Evolutionary conservation across 2,329 filamentous ascomycete species (phyloP).

Genomic region (Cercospora beticola): DNA sequence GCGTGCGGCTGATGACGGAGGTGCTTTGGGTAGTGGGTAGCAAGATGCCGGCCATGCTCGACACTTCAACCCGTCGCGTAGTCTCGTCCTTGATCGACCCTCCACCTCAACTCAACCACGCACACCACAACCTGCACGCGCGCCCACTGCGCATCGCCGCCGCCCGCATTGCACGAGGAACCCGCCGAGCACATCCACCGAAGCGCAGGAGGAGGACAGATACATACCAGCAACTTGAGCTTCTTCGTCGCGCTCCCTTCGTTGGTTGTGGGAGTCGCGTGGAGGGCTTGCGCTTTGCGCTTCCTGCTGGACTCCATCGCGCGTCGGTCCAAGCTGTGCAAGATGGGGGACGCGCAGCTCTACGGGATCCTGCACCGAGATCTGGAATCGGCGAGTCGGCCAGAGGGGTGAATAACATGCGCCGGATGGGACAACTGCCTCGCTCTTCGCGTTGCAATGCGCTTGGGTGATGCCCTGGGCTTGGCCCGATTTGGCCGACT

Average conservation of each 20-base stretch:
- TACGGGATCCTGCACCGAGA: neutral
- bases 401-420: neutral
- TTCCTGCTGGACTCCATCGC: slow-evolving; percentile 51
- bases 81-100: slow-evolving; percentile 19
- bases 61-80: slow-evolving; percentile 29
- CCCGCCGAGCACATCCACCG: neutral
- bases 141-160: slow-evolving; percentile 2
- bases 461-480: neutral
- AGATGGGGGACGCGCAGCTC: neutral
- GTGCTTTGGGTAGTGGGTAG: slow-evolving; percentile 26
- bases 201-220: slow-evolving; percentile 6
- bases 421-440: neutral
- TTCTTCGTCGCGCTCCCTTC: slow-evolving; percentile 59
- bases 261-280: slow-evolving; percentile 46
- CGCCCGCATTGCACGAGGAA: slow-evolving; percentile 8
- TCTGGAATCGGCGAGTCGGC: neutral
- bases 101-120: slow-evolving; percentile 12
- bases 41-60: slow-evolving; percentile 29
- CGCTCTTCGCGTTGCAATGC: slow-evolving; percentile 3
- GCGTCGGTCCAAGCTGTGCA: neutral
- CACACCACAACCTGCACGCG: slow-evolving; percentile 7
- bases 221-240: slow-evolving; percentile 59
- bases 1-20: slow-evolving; percentile 33
- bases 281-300: slow-evolving; percentile 54
- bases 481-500: neutral